Conservation (phyloP, 306 rosid species). For the Styphnolobium japonicum region DNA sequence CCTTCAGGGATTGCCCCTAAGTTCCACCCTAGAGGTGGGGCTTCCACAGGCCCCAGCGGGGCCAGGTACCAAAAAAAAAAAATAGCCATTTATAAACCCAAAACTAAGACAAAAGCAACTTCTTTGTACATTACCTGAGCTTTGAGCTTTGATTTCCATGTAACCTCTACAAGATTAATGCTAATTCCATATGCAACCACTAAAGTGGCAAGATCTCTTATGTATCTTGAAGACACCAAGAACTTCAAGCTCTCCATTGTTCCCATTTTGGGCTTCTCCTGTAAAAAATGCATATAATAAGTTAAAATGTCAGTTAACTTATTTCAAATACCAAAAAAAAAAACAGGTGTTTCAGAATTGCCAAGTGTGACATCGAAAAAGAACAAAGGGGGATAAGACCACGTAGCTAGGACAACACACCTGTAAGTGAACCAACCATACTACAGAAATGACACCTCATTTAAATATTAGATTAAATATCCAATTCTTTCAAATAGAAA, state of each 20-base stretch:
- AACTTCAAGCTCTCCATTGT: conserved; percentile 98
- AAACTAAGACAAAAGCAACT: conserved; percentile 9
- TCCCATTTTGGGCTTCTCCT: conserved; percentile 93
- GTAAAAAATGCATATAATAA: conserved; percentile 27
- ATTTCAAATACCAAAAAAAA: background rate
- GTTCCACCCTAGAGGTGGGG: too few relatives aligned
- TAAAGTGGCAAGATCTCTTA: conserved; percentile 93
- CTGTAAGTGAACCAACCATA: background rate
- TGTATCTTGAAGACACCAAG: conserved; percentile 90
- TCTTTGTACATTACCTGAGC: conserved; percentile 66
- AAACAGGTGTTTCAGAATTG: background rate
- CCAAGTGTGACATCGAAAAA: background rate
- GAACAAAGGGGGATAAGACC: background rate
- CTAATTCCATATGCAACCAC: conserved; percentile 97
- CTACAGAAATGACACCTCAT: background rate
- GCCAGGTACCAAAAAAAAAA: too few relatives aligned
- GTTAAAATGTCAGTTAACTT: conserved; percentile 6
- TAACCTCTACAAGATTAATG: conserved; percentile 92
- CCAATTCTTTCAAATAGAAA: background rate
- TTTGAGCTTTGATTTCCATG: conserved; percentile 98
- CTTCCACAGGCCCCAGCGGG: too few relatives aligned
- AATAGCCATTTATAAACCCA: background rate
- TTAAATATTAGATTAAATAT: background rate
- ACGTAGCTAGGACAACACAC: background rate
- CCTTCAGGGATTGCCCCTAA: too few relatives aligned